Evolutionary conservation across 2,329 filamentous ascomycete genomes (phyloP).

Genomic region (Chaetothyriales sp.): DNA sequence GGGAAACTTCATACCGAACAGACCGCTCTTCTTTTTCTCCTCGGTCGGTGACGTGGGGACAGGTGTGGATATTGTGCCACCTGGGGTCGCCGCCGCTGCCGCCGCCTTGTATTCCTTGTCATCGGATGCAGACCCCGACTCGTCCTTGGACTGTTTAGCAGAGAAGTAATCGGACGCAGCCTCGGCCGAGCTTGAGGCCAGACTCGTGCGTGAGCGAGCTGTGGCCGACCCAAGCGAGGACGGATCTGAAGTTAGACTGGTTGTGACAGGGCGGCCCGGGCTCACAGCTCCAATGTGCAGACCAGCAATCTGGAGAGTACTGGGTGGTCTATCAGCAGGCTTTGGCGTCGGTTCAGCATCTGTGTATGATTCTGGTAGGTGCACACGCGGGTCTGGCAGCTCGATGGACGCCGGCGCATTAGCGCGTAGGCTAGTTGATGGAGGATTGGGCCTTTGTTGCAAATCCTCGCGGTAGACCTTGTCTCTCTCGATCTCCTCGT

Average conservation of each 20-base stretch:
- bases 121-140: slow-evolving; percentile 30
- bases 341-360: slow-evolving; percentile 39
- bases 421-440: slow-evolving; percentile 28
- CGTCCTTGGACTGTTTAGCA: slow-evolving; percentile 19
- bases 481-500: slow-evolving; percentile 78
- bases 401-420: slow-evolving; percentile 14
- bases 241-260: slow-evolving; percentile 12
- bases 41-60: slow-evolving; percentile 38
- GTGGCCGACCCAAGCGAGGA: slow-evolving; percentile 3
- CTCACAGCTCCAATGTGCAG: slow-evolving; percentile 65
- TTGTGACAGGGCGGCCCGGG: slow-evolving; percentile 28
- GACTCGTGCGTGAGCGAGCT: slow-evolving; percentile 15
- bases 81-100: slow-evolving; percentile 32
- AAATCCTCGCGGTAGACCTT: slow-evolving; percentile 55
- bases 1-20: slow-evolving; percentile 74
- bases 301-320: slow-evolving; percentile 55
- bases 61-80: slow-evolving; percentile 30
- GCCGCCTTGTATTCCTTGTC: slow-evolving; percentile 33
- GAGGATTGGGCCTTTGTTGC: slow-evolving; percentile 41
- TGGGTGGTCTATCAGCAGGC: slow-evolving; percentile 44
- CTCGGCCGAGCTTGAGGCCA: slow-evolving; percentile 26
- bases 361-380: slow-evolving; percentile 8
- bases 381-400: slow-evolving; percentile 7
- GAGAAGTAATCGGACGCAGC: slow-evolving; percentile 51
- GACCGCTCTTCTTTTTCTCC: slow-evolving; percentile 47